Percentiles rank a stretch among this genome's conserved stretches.
phyloP scores from a whole-genome alignment of 192 early-diverging fungal species.

The Coemansia sp. region DNA sequence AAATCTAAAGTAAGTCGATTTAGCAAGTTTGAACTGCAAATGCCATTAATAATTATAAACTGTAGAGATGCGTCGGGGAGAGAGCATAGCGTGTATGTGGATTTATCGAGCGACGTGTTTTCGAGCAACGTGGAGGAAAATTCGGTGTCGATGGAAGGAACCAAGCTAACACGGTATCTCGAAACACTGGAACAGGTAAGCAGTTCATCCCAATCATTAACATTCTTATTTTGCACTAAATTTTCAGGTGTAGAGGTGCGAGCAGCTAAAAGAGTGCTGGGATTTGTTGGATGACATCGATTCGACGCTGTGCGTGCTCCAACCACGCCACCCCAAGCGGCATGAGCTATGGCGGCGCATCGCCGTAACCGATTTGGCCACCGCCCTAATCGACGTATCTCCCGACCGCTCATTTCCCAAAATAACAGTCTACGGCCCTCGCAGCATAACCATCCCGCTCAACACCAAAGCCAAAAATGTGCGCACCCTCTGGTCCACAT shows the following conservation, averaged over 20 bases:
- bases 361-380: conserved; percentile 22
- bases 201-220: not conserved
- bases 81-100: conserved; percentile 19
- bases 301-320: conserved; percentile 31
- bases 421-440: conserved; percentile 37
- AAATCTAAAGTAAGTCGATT: conserved; percentile 19
- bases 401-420: conserved; percentile 19
- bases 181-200: conserved; percentile 23
- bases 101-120: conserved; percentile 27
- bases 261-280: conserved; percentile 23
- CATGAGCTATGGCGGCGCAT: conserved; percentile 41
- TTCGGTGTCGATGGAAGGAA: conserved; percentile 14
- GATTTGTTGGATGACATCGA: conserved; percentile 35
- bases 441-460: conserved; percentile 17
- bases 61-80: conserved; percentile 30
- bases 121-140: conserved; percentile 26
- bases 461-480: conserved; percentile 16
- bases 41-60: not conserved
- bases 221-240: not conserved
- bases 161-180: conserved; percentile 17
- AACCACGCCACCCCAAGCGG: conserved; percentile 30
- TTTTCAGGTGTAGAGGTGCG: conserved; percentile 19
- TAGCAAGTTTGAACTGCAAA: not conserved
- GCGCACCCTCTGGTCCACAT: conserved; percentile 14
- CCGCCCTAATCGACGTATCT: conserved; percentile 26